phyloP scores from a whole-genome alignment of 106 monocot genomes.

The Dendrobium officinale region DNA sequence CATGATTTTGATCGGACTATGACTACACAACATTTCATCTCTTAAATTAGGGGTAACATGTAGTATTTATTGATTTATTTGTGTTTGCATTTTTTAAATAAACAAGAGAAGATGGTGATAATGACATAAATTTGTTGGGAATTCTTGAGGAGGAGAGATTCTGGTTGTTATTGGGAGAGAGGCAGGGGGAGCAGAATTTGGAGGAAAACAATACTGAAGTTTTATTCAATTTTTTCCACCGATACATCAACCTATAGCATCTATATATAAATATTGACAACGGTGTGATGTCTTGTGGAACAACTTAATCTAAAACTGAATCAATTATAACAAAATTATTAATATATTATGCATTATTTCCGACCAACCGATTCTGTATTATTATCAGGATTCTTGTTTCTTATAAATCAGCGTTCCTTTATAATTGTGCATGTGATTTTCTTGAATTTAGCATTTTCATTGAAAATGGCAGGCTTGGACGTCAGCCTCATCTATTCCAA shows the following conservation, averaged over 20 bases:
- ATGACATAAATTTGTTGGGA: background rate
- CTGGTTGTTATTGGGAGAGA: too few species aligned
- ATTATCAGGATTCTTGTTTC: too few species aligned
- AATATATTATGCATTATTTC: background rate
- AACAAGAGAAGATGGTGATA: background rate
- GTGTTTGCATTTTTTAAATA: background rate
- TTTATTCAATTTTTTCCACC: too few species aligned
- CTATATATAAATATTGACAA: too few species aligned
- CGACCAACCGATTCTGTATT: too few species aligned
- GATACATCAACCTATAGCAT: too few species aligned
- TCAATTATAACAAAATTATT: too few species aligned
- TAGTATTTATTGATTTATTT: background rate
- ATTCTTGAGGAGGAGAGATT: too few species aligned
- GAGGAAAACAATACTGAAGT: too few species aligned
- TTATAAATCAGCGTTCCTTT: background rate
- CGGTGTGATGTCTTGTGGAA: too few species aligned
- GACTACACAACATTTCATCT: background rate
- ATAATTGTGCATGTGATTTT: background rate
- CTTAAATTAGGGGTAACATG: background rate
- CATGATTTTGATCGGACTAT: background rate
- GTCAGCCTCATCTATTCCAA: conserved; percentile 39
- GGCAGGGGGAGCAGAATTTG: too few species aligned
- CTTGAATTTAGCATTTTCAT: background rate
- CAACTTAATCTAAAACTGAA: too few species aligned
- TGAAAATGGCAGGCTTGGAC: conserved; percentile 60